Percentiles rank a stretch among this genome's conserved stretches.
phyloP scores from a whole-genome alignment of 306 rosid genomes.

The Abrus precatorius region DNA sequence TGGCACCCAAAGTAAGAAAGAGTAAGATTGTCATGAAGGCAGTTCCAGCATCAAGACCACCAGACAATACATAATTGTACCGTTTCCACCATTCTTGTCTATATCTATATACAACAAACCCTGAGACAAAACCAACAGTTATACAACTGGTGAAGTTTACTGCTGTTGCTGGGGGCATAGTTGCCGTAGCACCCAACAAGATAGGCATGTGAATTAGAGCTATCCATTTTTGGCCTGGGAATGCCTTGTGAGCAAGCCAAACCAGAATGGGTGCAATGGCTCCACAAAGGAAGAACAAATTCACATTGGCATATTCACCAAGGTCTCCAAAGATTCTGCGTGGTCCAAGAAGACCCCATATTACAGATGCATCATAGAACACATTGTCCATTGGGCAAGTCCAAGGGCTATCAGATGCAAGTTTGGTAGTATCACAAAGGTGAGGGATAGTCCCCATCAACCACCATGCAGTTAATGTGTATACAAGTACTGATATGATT shows the following conservation, averaged over 20 bases:
- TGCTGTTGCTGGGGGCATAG: conserved; percentile 85
- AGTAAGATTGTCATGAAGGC: conserved; percentile 75
- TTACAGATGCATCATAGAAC: conserved; percentile 83
- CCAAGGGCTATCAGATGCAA: conserved; percentile 76
- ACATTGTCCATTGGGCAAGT: conserved; percentile 80
- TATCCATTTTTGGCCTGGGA: conserved; percentile 70
- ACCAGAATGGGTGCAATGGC: conserved; percentile 77
- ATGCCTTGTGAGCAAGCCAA: conserved; percentile 74
- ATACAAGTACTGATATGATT: conserved; percentile 62
- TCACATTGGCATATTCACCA: conserved; percentile 71
- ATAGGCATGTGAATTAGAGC: conserved; percentile 71
- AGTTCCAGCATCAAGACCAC: conserved; percentile 91
- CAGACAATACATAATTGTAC: conserved; percentile 76
- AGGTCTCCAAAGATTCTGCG: conserved; percentile 86
- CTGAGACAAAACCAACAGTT: conserved; percentile 62
- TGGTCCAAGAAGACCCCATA: conserved; percentile 93
- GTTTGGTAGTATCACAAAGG: conserved; percentile 67
- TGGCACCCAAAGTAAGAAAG: conserved; percentile 61
- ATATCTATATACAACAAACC: conserved; percentile 60
- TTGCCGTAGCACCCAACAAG: conserved; percentile 68
- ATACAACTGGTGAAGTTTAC: conserved; percentile 85
- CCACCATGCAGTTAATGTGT: conserved; percentile 83
- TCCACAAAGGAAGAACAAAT: conserved; percentile 79
- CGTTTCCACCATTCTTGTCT: conserved; percentile 68
- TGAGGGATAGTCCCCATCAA: conserved; percentile 72